These are phyloP conservation scores for Phytophthora agathidicida DNA, from an alignment of 352 stramenopile species.

Conservation along the genomic window DNA sequence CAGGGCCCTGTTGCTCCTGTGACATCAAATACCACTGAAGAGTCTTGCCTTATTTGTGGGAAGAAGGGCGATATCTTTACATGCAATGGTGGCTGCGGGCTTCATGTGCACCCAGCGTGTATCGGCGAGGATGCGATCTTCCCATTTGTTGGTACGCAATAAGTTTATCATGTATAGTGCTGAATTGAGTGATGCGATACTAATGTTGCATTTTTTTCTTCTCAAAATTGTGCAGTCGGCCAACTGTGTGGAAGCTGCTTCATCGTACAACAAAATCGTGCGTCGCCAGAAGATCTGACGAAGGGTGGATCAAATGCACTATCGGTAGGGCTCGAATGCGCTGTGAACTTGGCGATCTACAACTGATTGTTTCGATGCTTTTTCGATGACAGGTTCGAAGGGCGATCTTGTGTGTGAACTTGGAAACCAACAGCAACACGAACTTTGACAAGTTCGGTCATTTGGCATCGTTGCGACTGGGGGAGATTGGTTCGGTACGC, in stretches of 20 bases:
- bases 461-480: constrained; percentile 67
- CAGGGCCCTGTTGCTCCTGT: constrained; percentile 26
- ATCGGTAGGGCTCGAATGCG: constrained; percentile 40
- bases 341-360: background rate
- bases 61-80: constrained; percentile 57
- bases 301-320: constrained; percentile 61
- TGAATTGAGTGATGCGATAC: background rate
- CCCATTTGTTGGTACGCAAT: constrained; percentile 47
- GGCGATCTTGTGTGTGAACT: constrained; percentile 73
- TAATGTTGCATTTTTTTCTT: background rate
- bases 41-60: constrained; percentile 55
- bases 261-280: constrained; percentile 72
- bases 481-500: constrained; percentile 67
- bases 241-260: constrained; percentile 78
- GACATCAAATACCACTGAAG: constrained; percentile 24
- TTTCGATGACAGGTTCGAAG: constrained; percentile 51
- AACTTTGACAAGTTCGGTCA: constrained; percentile 87
- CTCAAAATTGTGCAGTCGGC: constrained; percentile 38
- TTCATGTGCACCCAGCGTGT: constrained; percentile 61
- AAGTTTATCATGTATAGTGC: constrained; percentile 13
- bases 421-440: constrained; percentile 61
- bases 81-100: constrained; percentile 65
- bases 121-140: constrained; percentile 70
- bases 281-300: constrained; percentile 71
- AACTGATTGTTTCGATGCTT: constrained; percentile 6